Evolutionary conservation across 75 land plant genomes (phyloP), one percentile per base, ranked within the genome.

Genomic region (Ceratopteris richardii): DNA sequence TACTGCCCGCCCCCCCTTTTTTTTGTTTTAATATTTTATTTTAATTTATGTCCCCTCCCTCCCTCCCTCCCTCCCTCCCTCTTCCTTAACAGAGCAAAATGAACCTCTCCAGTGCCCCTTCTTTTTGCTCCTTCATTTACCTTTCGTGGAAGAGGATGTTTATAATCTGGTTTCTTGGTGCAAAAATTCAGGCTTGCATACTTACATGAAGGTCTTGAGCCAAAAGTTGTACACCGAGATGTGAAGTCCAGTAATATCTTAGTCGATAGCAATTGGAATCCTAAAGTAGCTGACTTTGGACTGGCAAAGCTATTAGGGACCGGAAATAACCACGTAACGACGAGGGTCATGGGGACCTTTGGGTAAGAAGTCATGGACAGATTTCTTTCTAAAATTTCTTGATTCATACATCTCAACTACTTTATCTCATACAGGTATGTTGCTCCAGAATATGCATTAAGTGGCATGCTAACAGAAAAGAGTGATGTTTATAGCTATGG

Each of bases 221-320:
- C 95, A 22, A 89, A 89, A 69, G 95, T 89, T 64, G 95, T 89
- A 16, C 95, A 89, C 47, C 79, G 87, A 0, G 95, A 89, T 68
- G 71, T 89, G 30, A 89, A 89, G 59, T 79, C 90, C 3, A 89
- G 90, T 42, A 89, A 89, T 63, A 89, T 86, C 18, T 21, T 61
- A 2, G 48, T 23, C n/a, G 71, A 73, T 47, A 27, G 54, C 0
- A 48, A 73, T 24, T 73, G 50, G 28, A 73, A 73, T 66, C 65
- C 73, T 6, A 67, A 73, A 51, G 44, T 73, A 9, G 68, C 92
- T 30, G 92, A 87, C 57, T 87, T 87, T 73, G 92, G 92, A 25
- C 77, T 87, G 20, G 92, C 92, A 16, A 87, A 87, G 66, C 84
- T 87, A n/a, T 44, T 87, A 22, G 92, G 87, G 25, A 72, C 92